phyloP scores from a whole-genome alignment of 73 alveolate genomes.

The Breviolum minutum region DNA sequence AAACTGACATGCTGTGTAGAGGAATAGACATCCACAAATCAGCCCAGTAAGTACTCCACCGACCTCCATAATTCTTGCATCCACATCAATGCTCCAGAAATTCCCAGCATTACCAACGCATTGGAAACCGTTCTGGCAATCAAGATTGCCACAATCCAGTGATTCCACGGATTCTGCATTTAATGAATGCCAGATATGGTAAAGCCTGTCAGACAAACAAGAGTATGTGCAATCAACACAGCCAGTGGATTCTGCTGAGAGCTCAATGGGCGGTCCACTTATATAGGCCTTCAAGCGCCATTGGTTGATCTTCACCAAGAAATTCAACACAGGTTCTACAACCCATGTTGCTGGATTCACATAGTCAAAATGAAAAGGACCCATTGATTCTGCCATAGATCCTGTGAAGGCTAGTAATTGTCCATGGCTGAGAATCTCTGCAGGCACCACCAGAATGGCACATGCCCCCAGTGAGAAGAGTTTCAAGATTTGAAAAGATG shows the following conservation, averaged over 20 bases:
- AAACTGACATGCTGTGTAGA: background rate
- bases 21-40: conserved; percentile 25
- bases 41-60: conserved; percentile 74
- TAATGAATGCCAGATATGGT: conserved; percentile 10
- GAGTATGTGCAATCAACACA: conserved; percentile 53
- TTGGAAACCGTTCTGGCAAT: background rate
- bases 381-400: conserved; percentile 40
- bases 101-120: background rate
- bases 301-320: conserved; percentile 45
- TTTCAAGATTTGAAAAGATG: conserved; percentile 49
- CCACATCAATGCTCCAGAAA: conserved; percentile 45
- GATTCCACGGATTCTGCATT: background rate
- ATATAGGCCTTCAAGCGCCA: conserved; percentile 89
- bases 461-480: conserved; percentile 29
- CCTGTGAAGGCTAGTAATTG: conserved; percentile 59
- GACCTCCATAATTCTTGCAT: conserved; percentile 30
- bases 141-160: conserved; percentile 7
- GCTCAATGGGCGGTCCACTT: conserved; percentile 23
- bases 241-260: background rate
- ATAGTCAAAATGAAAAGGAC: conserved; percentile 12
- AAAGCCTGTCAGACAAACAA: conserved; percentile 30
- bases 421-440: conserved; percentile 70
- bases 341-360: conserved; percentile 81
- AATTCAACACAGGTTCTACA: conserved; percentile 30
- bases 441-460: conserved; percentile 76